phyloP scores from a whole-genome alignment of 73 alveolate species.

The Blepharisma japonicum region DNA sequence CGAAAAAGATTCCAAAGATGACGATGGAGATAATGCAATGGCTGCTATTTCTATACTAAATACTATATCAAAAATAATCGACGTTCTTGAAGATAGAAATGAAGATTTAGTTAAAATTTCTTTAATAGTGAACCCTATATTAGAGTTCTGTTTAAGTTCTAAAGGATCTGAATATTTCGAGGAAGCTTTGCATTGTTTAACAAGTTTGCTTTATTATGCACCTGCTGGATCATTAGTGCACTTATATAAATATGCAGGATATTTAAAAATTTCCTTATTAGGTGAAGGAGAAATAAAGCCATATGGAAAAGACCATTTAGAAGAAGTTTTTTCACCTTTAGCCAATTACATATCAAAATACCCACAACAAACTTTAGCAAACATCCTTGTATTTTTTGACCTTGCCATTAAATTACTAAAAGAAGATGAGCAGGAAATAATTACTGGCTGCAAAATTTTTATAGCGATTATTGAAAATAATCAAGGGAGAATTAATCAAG shows the following conservation, averaged over 20 bases:
- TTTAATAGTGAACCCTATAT: not conserved
- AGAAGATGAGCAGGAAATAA: not conserved
- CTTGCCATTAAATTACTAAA: not conserved
- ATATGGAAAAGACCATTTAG: not conserved
- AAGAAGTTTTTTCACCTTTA: constrained; percentile 11
- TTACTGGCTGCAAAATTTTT: constrained; percentile 9
- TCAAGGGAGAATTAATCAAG: too few species aligned
- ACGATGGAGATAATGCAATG: not conserved
- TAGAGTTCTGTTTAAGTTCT: not conserved
- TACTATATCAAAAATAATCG: constrained; percentile 3
- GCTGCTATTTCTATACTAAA: not conserved
- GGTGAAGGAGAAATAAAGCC: not conserved
- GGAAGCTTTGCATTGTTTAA: not conserved
- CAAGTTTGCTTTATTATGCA: not conserved
- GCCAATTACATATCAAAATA: constrained; percentile 11
- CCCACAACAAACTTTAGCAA: not conserved
- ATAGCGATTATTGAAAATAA: constrained; percentile 16
- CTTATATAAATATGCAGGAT: not conserved
- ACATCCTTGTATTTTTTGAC: not conserved
- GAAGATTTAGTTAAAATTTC: not conserved
- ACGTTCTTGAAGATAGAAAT: not conserved
- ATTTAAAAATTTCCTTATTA: not conserved
- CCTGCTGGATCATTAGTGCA: not conserved
- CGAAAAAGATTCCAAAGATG: not conserved
- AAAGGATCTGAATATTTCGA: not conserved